These are phyloP conservation scores for Biancaea sappan DNA, from an alignment of 306 rosid species.

Conservation along the genomic window DNA sequence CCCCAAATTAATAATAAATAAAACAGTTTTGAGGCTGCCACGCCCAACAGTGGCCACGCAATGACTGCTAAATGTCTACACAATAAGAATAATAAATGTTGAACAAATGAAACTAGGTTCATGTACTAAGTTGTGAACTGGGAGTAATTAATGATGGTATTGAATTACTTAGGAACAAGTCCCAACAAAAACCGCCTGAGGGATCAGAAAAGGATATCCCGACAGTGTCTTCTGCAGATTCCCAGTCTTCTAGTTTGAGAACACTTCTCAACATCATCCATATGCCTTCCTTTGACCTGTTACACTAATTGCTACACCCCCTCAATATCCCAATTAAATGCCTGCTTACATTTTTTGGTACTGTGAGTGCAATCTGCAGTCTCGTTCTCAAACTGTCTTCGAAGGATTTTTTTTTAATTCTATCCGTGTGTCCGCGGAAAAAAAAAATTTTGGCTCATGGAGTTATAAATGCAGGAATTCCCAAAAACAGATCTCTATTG, in stretches of 20 bases:
- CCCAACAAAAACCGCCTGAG: constrained; percentile 20
- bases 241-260: not conserved
- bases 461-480: no score
- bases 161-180: not conserved
- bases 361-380: no score
- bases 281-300: not conserved
- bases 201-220: not conserved
- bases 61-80: not conserved
- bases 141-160: not conserved
- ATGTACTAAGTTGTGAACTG: not conserved
- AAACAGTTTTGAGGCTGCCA: not conserved
- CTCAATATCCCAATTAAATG: not conserved
- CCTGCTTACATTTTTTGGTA: no score
- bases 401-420: no score
- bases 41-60: not conserved
- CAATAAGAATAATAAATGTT: not conserved
- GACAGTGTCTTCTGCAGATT: constrained; percentile 23
- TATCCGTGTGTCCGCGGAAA: no score
- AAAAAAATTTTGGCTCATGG: no score
- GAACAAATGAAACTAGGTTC: not conserved
- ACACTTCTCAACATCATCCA: not conserved
- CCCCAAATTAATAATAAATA: not conserved
- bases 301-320: not conserved
- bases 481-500: no score
- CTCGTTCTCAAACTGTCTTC: no score